phyloP scores from a whole-genome alignment of 208 protist genomes.

The Entamoeba invadens region DNA sequence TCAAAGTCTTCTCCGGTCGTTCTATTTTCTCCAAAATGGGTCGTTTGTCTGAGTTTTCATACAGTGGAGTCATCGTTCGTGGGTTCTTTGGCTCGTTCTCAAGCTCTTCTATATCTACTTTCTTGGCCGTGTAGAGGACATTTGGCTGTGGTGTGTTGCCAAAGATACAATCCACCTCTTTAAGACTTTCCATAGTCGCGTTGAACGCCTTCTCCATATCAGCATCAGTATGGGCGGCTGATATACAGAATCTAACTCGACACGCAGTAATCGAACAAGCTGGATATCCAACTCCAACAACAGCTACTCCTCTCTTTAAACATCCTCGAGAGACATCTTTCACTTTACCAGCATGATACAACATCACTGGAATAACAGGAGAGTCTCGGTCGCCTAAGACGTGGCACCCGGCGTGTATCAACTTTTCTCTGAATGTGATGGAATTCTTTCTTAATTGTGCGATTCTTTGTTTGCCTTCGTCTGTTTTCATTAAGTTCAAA shows the following conservation, averaged over 20 bases:
- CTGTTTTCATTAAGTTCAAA: conserved; percentile 31
- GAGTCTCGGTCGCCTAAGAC: conserved; percentile 59
- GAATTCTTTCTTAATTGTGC: conserved; percentile 7
- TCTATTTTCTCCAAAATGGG: too few species aligned
- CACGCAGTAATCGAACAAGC: conserved; percentile 69
- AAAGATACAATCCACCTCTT: background rate
- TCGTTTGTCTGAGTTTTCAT: background rate
- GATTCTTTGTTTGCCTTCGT: conserved; percentile 5
- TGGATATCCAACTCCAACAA: conserved; percentile 86
- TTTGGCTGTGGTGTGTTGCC: background rate
- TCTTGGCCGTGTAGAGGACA: background rate
- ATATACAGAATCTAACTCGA: conserved; percentile 63
- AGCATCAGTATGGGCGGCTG: conserved; percentile 62
- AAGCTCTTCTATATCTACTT: background rate
- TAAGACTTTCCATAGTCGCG: background rate
- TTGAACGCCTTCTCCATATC: background rate
- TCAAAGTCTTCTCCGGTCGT: background rate
- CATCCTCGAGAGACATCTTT: conserved; percentile 59
- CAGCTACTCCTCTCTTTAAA: conserved; percentile 62
- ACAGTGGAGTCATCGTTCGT: background rate
- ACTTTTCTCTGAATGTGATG: conserved; percentile 17
- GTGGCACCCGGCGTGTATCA: conserved; percentile 46
- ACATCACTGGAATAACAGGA: conserved; percentile 78
- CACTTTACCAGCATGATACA: conserved; percentile 73
- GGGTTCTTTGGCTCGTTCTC: background rate